Base-by-base conservation (phyloP, 345 rosid species). In the Excoecaria cochinchinensis region DNA sequence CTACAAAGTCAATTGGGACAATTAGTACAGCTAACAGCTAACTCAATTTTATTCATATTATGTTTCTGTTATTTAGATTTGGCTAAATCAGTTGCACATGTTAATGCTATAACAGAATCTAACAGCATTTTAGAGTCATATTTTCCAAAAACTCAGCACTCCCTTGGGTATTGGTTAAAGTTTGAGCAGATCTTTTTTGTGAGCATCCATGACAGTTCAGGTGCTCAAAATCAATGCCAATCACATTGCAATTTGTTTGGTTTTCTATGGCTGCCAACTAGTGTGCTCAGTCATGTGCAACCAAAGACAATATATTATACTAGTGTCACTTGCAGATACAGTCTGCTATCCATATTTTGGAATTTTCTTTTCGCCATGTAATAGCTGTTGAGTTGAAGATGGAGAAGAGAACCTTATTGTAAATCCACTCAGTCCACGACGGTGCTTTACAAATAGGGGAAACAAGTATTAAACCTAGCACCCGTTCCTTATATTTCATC, bases 341-440 rank as follows among this genome's bases (percentile, higher is more conserved):
- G 7, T 44, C 48, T 44, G 31, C 31, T 44, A 44, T 44, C 48
- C 57, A 52, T 16, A 52, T 52, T 14, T 52, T 52, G 57, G 16
- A 6, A 15, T 5, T 52, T 52, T 52, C 57, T 52, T 52, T 52
- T 15, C 7, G 15, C 57, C 57, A 52, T 14, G 6, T 44, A 44
- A 8, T 44, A 44, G 8, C 8, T 47, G 19, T 55, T 59, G 25
- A 66, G 24, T 55, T 36, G 40, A 75, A 64, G 25, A 69, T 59
- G 42, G 65, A 63, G 60, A 73, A 21, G 17, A 12, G 69, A 81
- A 87, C 93, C 93, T 89, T 89, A 80, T 86, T 87, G 79, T 86
- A 89, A 25, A 87, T 74, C 93, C 93, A 89, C 74, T 89, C 93
- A 61, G 91, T 77, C 93, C 93, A 89, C 0, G 91, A 81, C 67